Conservation (phyloP, 257 asterid genomes). For the Solanum paucissectum region DNA sequence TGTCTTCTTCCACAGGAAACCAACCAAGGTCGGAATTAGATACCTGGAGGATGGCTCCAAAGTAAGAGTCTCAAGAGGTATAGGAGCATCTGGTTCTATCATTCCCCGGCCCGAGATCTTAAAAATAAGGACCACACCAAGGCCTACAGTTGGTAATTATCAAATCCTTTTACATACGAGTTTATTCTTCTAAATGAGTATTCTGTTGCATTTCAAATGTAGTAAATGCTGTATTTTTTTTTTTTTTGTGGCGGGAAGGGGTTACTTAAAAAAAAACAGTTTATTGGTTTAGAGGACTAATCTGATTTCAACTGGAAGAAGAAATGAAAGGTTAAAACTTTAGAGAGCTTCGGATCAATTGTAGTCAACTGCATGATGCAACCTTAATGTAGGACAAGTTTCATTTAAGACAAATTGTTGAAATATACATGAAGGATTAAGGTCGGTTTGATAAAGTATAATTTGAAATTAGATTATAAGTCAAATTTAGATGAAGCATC, state of each 20-base stretch:
- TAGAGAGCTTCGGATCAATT: not conserved
- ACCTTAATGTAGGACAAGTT: not conserved
- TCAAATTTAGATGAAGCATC: not conserved
- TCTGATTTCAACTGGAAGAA: not conserved
- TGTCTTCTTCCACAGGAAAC: conserved; percentile 43
- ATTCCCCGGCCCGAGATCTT: conserved; percentile 90
- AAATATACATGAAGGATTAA: not conserved
- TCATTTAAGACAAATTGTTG: not conserved
- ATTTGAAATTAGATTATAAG: not conserved
- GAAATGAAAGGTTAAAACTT: not conserved
- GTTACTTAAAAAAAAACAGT: not conserved
- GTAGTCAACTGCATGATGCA: not conserved
- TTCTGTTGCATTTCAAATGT: not conserved
- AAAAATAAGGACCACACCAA: conserved; percentile 69
- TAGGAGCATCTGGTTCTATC: conserved; percentile 77
- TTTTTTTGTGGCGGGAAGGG: not conserved
- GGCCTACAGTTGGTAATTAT: conserved; percentile 70
- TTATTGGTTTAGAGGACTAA: not conserved
- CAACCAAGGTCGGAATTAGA: conserved; percentile 70
- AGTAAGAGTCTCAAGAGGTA: conserved; percentile 84
- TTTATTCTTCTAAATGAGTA: not conserved
- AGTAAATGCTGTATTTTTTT: not conserved
- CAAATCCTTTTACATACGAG: not conserved
- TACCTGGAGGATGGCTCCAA: conserved; percentile 78
- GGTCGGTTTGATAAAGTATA: not conserved